A percentile compares a stretch with the other conserved stretches of the same genome.
Evolutionary conservation across 108 stramenopile species (phyloP).

Genomic region (Hondaea fermentalgiana): DNA sequence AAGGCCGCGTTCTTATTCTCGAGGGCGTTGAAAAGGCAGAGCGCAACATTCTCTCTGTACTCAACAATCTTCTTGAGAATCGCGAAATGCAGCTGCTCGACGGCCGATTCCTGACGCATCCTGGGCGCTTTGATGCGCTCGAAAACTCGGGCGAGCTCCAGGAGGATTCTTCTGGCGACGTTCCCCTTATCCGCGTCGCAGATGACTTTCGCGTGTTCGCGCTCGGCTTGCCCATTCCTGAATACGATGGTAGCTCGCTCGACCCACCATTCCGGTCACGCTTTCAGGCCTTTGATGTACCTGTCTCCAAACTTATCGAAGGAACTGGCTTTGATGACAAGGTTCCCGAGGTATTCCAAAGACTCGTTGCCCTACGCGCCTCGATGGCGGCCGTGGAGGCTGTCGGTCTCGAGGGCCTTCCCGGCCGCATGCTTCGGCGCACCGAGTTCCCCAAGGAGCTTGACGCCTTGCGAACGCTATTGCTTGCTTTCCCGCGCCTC

Average conservation of each 20-base stretch:
- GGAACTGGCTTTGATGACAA: background rate
- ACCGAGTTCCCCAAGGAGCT: constrained; percentile 3
- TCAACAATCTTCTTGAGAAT: constrained; percentile 81
- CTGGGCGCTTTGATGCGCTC: background rate
- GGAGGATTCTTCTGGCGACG: background rate
- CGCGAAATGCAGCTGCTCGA: constrained; percentile 71
- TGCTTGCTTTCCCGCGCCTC: background rate
- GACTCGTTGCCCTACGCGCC: background rate
- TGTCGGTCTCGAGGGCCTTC: background rate
- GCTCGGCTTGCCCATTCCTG: constrained; percentile 38
- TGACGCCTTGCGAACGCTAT: background rate
- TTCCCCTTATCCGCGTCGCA: constrained; percentile 45
- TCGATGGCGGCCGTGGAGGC: background rate
- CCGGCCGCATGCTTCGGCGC: background rate
- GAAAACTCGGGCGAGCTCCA: background rate
- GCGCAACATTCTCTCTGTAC: constrained; percentile 70
- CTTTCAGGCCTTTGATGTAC: background rate
- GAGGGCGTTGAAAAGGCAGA: constrained; percentile 78
- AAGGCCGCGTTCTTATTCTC: constrained; percentile 66
- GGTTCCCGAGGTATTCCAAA: background rate
- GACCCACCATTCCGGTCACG: background rate
- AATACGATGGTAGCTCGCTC: constrained; percentile 39
- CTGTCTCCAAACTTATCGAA: background rate
- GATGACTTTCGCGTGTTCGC: constrained; percentile 69
- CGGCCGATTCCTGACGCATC: constrained; percentile 48